Base-by-base conservation (phyloP, 352 stramenopile genomes). In the Phytophthora lateralis region DNA sequence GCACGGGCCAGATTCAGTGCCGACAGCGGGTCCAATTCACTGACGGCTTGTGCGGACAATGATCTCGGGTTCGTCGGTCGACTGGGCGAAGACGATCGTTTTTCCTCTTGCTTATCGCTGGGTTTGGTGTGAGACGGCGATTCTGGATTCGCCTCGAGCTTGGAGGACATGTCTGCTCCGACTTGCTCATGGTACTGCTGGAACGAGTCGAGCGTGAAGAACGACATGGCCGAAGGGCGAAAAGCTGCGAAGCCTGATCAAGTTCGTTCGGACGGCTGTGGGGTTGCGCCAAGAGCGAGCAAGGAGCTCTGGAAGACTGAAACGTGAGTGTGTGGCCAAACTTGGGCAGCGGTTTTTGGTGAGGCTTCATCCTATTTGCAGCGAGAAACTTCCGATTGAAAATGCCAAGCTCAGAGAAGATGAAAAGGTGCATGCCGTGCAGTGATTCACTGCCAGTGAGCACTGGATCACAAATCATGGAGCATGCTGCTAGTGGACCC, bases 11-110 rank as follows among this genome's bases (percentile, higher is more conserved):
- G 54, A 30, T 87, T 85, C 1, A 78, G 32, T 0, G 78, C 54
- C 7, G 80, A 90, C 1, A 85, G 52, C 3, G 76, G 76, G 30
- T 90, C 78, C 20, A 87, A 65, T 21, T 90, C 74, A 24, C 71
- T 85, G 20, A 69, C 55, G 12, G 44, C 42, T 49, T 54, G 2
- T 52, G 46, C 37, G 10, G 49, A 56, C 12, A 69, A 34, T 4
- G 55, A 14, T 5, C 44, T 70, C 14, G 49, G 58, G 24, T 24
- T 49, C 15, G 44, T 38, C 34, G 50, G 5, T 47, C 20, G 48
- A 49, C 48, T 69, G 11, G 52, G 62, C 29, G 57, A 69, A 14
- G 50, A 41, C 24, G 32, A 21, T 27, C 52, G 55, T 14, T 60
- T 64, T 29, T 66, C 57, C 46, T 60, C 35, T 6, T 62, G 27